Conservation (phyloP, 257 asterid genomes). For the Voacanga thouarsii region DNA sequence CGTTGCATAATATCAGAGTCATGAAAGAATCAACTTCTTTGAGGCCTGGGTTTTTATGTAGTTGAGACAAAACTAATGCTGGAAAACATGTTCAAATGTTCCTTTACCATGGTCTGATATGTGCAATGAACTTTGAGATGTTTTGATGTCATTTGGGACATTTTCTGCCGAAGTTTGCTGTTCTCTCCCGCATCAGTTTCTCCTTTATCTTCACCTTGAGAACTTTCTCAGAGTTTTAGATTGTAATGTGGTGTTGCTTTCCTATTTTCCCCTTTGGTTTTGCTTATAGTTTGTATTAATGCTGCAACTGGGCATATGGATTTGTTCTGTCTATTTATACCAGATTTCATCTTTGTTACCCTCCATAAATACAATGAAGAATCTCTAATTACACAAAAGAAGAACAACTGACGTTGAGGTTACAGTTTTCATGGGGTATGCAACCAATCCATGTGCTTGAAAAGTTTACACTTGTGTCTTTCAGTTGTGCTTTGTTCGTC, state of each 20-base stretch:
- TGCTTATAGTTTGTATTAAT: neutral
- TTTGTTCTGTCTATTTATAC: neutral
- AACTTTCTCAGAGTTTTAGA: neutral
- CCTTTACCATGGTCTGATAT: neutral
- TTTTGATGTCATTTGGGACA: neutral
- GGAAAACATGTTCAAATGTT: neutral
- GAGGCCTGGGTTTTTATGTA: neutral
- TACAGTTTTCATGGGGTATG: neutral
- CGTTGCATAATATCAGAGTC: neutral
- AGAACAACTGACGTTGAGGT: neutral
- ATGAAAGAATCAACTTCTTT: neutral
- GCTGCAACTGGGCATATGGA: neutral
- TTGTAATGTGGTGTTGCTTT: neutral
- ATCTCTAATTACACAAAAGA: neutral
- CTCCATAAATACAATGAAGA: neutral
- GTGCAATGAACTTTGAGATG: neutral
- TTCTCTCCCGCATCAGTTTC: neutral
- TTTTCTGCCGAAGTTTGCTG: neutral
- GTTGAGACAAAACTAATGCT: neutral
- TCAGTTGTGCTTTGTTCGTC: neutral
- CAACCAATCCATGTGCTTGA: neutral
- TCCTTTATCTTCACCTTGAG: neutral
- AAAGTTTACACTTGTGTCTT: neutral
- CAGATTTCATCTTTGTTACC: neutral
- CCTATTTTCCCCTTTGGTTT: neutral